A percentile compares a stretch with the other conserved stretches of the same genome.
Evolutionary conservation across 441 rosid genomes (phyloP).

Genomic region (Euphorbia corollata): DNA sequence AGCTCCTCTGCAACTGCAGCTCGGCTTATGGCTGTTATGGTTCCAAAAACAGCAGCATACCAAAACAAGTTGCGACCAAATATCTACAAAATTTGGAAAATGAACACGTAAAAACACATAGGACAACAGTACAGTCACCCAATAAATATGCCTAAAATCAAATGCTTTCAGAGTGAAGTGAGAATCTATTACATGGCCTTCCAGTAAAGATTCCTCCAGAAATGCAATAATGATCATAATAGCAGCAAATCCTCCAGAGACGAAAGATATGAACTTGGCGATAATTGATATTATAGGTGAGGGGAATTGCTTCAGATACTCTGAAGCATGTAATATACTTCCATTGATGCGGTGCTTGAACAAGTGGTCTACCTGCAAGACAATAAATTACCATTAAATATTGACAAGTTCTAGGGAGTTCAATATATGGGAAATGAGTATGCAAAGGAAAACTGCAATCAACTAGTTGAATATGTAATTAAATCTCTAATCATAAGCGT

Average conservation of each 20-base stretch:
- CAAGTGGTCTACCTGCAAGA: conserved; percentile 87
- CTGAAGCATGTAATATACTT: conserved; percentile 78
- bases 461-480: conserved; percentile 2
- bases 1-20: conserved; percentile 82
- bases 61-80: conserved; percentile 94
- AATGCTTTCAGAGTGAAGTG: conserved; percentile 12
- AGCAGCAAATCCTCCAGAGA: conserved; percentile 97
- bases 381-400: conserved; percentile 5
- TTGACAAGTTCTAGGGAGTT: neutral
- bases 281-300: conserved; percentile 79
- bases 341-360: conserved; percentile 93
- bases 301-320: conserved; percentile 84
- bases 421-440: neutral
- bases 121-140: neutral
- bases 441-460: neutral
- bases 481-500: neutral
- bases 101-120: neutral
- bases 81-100: conserved; percentile 45
- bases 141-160: conserved; percentile 4
- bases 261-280: conserved; percentile 95
- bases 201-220: conserved; percentile 94
- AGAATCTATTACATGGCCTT: conserved; percentile 77
- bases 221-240: conserved; percentile 90
- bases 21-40: conserved; percentile 92
- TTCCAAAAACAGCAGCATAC: conserved; percentile 98